A percentile compares a stretch with the other conserved stretches of the same genome.
phyloP scores from a whole-genome alignment of 768 basidiomycete species.

The Tubosaeta brunneosetosa region DNA sequence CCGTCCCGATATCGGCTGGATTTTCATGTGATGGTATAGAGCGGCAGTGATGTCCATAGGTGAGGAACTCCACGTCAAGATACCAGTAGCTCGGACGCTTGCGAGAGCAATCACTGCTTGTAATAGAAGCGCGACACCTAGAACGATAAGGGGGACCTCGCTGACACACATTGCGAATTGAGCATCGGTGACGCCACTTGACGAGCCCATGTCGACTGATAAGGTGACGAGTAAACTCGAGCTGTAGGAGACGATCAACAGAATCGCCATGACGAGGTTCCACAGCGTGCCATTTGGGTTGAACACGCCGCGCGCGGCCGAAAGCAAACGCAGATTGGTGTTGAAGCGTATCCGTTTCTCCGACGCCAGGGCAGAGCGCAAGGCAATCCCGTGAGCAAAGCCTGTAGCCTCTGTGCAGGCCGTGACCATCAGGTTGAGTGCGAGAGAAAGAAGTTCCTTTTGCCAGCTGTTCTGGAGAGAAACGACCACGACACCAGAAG shows the following conservation, averaged over 20 bases:
- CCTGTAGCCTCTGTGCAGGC: conserved; percentile 29
- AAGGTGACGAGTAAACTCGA: conserved; percentile 23
- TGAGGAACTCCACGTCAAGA: conserved; percentile 33
- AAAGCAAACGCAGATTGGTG: conserved; percentile 11
- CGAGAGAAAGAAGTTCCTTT: conserved; percentile 21
- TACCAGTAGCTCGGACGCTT: conserved; percentile 18
- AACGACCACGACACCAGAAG: conserved; percentile 21
- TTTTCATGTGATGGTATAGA: conserved; percentile 23
- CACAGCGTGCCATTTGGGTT: conserved; percentile 23
- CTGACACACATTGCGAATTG: conserved; percentile 15
- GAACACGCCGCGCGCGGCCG: conserved; percentile 14
- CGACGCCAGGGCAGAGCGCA: conserved; percentile 27
- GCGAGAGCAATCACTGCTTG: conserved; percentile 24
- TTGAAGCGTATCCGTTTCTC: conserved; percentile 19
- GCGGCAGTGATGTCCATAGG: conserved; percentile 29
- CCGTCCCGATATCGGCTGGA: conserved; percentile 13
- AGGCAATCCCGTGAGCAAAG: conserved; percentile 23
- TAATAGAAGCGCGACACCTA: conserved; percentile 21
- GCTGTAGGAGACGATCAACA: conserved; percentile 28
- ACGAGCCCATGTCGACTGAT: conserved; percentile 13
- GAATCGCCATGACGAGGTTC: conserved; percentile 22
- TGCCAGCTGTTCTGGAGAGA: conserved; percentile 10
- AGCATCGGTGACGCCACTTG: conserved; percentile 4
- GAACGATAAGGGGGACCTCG: conserved; percentile 25
- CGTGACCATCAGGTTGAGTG: conserved; percentile 25